Conservation (phyloP, 257 asterid species). For the Haberlea rhodopensis region DNA sequence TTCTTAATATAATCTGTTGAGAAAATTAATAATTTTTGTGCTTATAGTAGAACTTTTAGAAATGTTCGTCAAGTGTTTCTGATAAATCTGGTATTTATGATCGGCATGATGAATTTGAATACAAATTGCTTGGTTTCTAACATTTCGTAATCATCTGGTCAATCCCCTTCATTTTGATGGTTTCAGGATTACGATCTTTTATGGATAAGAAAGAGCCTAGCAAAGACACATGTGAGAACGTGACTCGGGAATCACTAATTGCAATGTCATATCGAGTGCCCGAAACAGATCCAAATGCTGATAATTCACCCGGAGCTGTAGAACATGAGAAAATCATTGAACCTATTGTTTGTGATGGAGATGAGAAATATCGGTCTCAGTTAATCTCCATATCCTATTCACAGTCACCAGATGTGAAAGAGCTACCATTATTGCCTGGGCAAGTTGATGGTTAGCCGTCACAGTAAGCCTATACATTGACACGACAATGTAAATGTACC, state of each 20-base stretch:
- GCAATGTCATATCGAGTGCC: constrained; percentile 47
- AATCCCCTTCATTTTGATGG: not conserved
- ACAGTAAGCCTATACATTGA: constrained; percentile 7
- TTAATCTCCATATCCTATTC: constrained; percentile 58
- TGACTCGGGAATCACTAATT: constrained; percentile 49
- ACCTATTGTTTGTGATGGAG: constrained; percentile 24
- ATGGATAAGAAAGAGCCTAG: constrained; percentile 39
- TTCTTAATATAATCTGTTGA: too few species aligned
- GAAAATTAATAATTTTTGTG: too few species aligned
- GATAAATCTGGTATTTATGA: not conserved
- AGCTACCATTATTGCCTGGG: constrained; percentile 31
- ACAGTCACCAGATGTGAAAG: constrained; percentile 40
- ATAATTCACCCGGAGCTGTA: constrained; percentile 27
- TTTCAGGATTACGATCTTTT: constrained; percentile 31
- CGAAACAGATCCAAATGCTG: constrained; percentile 26
- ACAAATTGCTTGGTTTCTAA: not conserved
- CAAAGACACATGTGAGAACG: constrained; percentile 37
- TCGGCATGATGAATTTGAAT: not conserved
- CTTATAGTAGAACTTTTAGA: not conserved
- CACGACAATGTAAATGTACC: constrained; percentile 24
- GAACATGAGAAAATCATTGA: constrained; percentile 27
- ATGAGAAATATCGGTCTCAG: constrained; percentile 39
- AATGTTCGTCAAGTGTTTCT: too few species aligned
- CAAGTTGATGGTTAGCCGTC: constrained; percentile 31
- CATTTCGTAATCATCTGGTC: not conserved